Evolutionary conservation across 345 rosid species (phyloP).

Genomic region (Bruguiera sexangula): DNA sequence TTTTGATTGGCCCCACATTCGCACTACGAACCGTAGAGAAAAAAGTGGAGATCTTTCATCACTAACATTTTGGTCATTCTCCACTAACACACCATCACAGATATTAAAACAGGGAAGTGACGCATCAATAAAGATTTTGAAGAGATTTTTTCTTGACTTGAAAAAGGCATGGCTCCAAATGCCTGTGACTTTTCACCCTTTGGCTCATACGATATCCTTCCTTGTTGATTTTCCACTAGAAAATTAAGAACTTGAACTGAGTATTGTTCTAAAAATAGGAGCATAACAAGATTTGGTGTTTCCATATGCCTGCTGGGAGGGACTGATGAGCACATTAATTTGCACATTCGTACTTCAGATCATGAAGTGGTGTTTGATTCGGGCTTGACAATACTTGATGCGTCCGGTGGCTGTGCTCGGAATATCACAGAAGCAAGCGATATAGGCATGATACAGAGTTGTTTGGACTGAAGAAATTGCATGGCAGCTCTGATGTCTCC

Average conservation of each 20-base stretch:
- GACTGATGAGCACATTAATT: conserved; percentile 3
- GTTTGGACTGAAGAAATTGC: conserved; percentile 79
- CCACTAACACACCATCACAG: conserved; percentile 44
- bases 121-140: conserved; percentile 16
- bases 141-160: conserved; percentile 1
- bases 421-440: conserved; percentile 67
- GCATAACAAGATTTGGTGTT: conserved; percentile 3
- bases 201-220: background rate
- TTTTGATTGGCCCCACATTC: conserved; percentile 38
- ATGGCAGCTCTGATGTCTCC: conserved; percentile 72
- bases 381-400: conserved; percentile 40
- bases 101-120: conserved; percentile 7
- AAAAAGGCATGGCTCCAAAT: conserved; percentile 20
- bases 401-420: conserved; percentile 40
- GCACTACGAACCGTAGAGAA: conserved; percentile 32
- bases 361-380: conserved; percentile 47
- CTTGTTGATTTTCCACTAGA: conserved; percentile 9
- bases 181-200: conserved; percentile 15
- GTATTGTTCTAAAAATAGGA: background rate
- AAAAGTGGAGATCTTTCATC: conserved; percentile 18
- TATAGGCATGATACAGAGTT: conserved; percentile 73
- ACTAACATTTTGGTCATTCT: conserved; percentile 39
- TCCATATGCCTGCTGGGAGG: conserved; percentile 8
- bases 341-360: background rate
- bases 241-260: conserved; percentile 9